Conservation (phyloP, 495 filamentous ascomycete species). For the Xylaria bambusicola region DNA sequence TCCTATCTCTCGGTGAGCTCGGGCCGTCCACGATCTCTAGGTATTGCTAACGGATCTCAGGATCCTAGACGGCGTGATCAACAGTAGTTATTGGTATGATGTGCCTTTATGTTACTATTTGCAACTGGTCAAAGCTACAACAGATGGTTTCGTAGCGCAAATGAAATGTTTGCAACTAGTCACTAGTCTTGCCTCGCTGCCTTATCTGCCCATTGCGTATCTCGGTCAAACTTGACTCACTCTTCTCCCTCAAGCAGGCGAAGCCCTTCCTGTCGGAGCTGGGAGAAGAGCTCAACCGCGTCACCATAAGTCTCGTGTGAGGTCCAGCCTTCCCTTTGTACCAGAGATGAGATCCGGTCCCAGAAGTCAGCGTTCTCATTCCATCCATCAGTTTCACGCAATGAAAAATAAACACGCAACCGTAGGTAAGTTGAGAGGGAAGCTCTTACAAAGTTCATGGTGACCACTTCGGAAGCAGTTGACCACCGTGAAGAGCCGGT, state of each 20-base stretch:
- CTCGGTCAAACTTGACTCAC: slow-evolving; percentile 19
- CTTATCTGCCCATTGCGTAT: slow-evolving; percentile 27
- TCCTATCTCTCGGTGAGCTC: too few relatives aligned
- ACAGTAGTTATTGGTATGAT: too few relatives aligned
- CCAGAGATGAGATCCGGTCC: slow-evolving; percentile 22
- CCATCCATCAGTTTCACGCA: slow-evolving; percentile 24
- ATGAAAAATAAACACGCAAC: too few relatives aligned
- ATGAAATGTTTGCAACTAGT: background rate
- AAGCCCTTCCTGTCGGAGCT: slow-evolving; percentile 25
- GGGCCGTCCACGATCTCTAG: too few relatives aligned
- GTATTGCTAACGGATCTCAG: too few relatives aligned
- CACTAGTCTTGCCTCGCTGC: slow-evolving; percentile 11
- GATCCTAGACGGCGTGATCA: too few relatives aligned
- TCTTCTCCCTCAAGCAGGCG: slow-evolving; percentile 21
- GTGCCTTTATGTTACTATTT: too few relatives aligned
- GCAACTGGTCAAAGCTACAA: too few relatives aligned
- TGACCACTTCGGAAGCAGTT: slow-evolving; percentile 46
- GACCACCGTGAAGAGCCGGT: slow-evolving; percentile 39
- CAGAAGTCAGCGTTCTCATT: slow-evolving; percentile 30
- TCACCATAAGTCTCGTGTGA: slow-evolving; percentile 24
- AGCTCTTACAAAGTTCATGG: slow-evolving; percentile 44
- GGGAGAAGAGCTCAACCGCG: slow-evolving; percentile 26
- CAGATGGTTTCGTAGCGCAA: too few relatives aligned
- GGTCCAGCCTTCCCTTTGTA: slow-evolving; percentile 26
- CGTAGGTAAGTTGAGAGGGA: background rate